These are phyloP conservation scores for Aspergillus calidoustus DNA, from an alignment of 2,329 filamentous ascomycete genomes.

Conservation along the genomic window DNA sequence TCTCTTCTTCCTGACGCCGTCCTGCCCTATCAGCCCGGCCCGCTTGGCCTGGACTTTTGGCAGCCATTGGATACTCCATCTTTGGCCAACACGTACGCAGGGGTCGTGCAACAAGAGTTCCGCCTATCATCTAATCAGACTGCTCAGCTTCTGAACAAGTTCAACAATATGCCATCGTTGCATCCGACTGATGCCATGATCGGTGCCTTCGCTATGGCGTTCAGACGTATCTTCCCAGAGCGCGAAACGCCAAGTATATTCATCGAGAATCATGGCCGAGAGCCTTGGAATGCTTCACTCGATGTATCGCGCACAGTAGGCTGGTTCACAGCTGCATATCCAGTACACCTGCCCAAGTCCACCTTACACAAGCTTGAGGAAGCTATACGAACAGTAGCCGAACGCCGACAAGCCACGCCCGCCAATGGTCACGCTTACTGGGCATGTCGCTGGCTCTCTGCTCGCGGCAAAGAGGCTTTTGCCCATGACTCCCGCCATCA, in stretches of 20 bases:
- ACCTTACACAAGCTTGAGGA: background rate
- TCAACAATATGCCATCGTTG: slow-evolving; percentile 5
- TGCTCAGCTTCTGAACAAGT: background rate
- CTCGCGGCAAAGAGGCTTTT: background rate
- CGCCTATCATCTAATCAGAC: slow-evolving; percentile 6
- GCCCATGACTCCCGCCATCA: background rate
- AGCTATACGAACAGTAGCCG: slow-evolving; percentile 3
- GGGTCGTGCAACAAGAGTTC: background rate
- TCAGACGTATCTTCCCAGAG: slow-evolving; percentile 11
- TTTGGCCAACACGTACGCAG: background rate
- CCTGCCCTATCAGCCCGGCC: slow-evolving; percentile 1
- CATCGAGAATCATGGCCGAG: slow-evolving; percentile 23
- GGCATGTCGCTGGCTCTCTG: slow-evolving; percentile 14
- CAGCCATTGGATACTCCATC: background rate
- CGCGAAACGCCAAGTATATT: slow-evolving; percentile 18
- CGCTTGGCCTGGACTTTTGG: slow-evolving; percentile 5
- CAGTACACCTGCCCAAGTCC: background rate
- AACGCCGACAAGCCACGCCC: slow-evolving; percentile 7
- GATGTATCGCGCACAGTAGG: slow-evolving; percentile 18
- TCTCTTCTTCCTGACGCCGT: slow-evolving; percentile 2
- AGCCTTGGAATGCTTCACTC: slow-evolving; percentile 9
- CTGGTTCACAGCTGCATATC: slow-evolving; percentile 17
- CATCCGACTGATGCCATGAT: slow-evolving; percentile 17
- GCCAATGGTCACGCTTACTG: slow-evolving; percentile 19
- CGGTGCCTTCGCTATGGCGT: slow-evolving; percentile 12